These are phyloP conservation scores for Edaphochlamys debaryana DNA, from an alignment of 139 green algal genomes.

Conservation along the genomic window DNA sequence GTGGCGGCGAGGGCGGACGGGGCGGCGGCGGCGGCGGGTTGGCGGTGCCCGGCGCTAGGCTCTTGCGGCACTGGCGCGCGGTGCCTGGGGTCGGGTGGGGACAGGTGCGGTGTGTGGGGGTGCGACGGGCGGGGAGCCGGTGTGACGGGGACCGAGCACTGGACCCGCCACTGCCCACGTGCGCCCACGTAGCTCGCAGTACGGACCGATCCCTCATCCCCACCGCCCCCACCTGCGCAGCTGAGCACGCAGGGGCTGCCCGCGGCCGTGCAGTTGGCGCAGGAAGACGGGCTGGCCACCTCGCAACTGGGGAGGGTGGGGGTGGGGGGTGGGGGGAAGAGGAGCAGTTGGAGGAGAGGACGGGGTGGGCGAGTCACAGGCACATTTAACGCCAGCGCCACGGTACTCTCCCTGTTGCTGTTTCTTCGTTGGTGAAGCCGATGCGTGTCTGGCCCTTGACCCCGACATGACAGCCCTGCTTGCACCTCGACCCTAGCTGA, in stretches of 20 bases:
- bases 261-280: background rate
- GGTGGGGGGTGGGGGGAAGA: no score
- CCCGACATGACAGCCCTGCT: no score
- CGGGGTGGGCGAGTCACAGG: no score
- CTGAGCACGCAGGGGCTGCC: background rate
- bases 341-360: no score
- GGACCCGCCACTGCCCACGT: background rate
- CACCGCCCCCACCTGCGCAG: background rate
- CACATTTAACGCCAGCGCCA: no score
- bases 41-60: background rate
- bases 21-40: background rate
- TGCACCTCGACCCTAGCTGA: no score
- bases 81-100: no score
- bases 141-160: background rate
- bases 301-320: background rate
- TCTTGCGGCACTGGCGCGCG: background rate
- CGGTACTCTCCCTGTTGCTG: no score
- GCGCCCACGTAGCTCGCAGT: background rate
- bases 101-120: background rate
- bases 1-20: background rate
- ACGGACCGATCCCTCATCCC: background rate
- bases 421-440: no score
- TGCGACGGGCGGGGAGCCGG: background rate
- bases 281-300: background rate
- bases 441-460: no score